Percentiles rank a stretch among this genome's conserved stretches.
phyloP scores from a whole-genome alignment of 2,329 filamentous ascomycete genomes.

The Pyrenophora tritici-repentis region DNA sequence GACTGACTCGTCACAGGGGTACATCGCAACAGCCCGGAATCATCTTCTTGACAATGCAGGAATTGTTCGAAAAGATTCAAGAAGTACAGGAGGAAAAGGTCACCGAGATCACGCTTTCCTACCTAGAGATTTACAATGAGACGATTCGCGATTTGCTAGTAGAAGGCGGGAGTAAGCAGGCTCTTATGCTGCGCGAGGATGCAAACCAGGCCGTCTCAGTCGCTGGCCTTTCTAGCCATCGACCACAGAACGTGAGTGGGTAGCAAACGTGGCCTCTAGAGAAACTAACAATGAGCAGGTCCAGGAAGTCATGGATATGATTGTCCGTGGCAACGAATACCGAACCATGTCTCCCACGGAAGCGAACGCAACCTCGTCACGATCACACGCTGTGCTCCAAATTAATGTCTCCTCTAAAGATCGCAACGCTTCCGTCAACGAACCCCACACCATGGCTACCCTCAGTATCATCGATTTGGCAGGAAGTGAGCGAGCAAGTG shows the following conservation, averaged over 20 bases:
- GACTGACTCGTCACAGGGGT: constrained; percentile 54
- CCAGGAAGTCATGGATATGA: constrained; percentile 98
- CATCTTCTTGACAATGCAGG: constrained; percentile 99
- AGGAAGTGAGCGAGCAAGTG: constrained; percentile 92
- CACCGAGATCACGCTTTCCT: constrained; percentile 89
- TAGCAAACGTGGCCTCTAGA: not conserved
- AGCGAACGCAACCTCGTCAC: constrained; percentile 95
- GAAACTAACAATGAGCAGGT: constrained; percentile 44
- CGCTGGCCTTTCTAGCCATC: constrained; percentile 85
- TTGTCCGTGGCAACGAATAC: constrained; percentile 90
- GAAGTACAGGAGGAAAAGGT: constrained; percentile 84
- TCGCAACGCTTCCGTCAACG: constrained; percentile 86
- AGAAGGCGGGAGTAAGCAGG: constrained; percentile 79
- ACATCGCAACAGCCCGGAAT: constrained; percentile 92
- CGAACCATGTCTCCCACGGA: constrained; percentile 96
- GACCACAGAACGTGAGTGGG: constrained; percentile 74
- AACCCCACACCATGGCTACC: constrained; percentile 97
- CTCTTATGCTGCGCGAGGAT: constrained; percentile 92
- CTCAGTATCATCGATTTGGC: constrained; percentile 97
- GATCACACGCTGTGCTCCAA: constrained; percentile 95
- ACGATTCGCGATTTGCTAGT: constrained; percentile 93
- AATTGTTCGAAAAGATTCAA: constrained; percentile 94
- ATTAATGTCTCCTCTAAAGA: constrained; percentile 96
- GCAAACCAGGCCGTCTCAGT: constrained; percentile 92
- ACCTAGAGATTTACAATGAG: constrained; percentile 98